Evolutionary conservation across 805 yeast species (phyloP).

Genomic region (Lachancea fermentati): DNA sequence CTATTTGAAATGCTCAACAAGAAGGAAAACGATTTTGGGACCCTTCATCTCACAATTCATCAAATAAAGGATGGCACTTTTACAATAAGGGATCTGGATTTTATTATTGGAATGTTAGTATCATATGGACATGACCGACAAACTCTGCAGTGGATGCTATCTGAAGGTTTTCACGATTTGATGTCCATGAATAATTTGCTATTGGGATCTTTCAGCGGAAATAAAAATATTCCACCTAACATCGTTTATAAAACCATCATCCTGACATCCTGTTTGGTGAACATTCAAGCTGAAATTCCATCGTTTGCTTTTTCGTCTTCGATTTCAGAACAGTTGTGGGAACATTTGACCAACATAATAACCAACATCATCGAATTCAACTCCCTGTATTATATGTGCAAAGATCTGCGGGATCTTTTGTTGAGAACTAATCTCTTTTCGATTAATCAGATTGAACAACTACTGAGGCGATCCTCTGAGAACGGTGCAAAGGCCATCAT

Average conservation of each 20-base stretch:
- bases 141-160: conserved; percentile 20
- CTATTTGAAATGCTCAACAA: background rate
- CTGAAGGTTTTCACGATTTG: conserved; percentile 20
- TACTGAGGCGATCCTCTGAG: too few species aligned
- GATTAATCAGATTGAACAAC: too few species aligned
- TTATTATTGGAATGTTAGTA: conserved; percentile 19
- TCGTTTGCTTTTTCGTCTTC: background rate
- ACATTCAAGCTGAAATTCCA: conserved; percentile 3
- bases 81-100: conserved; percentile 24
- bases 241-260: conserved; percentile 25
- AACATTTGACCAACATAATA: conserved; percentile 14
- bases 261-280: conserved; percentile 19
- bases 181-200: conserved; percentile 16
- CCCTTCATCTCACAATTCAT: conserved; percentile 17
- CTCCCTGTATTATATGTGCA: conserved; percentile 22
- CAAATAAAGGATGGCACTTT: conserved; percentile 27
- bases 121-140: conserved; percentile 5
- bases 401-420: conserved; percentile 20
- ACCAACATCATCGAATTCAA: conserved; percentile 21
- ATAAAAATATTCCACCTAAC: conserved; percentile 22
- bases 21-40: conserved; percentile 11
- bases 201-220: conserved; percentile 23
- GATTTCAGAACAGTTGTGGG: conserved; percentile 18
- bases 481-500: background rate
- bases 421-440: background rate